Evolutionary conservation across 768 basidiomycete species (phyloP).

Genomic region (Dentipellis fragilis): DNA sequence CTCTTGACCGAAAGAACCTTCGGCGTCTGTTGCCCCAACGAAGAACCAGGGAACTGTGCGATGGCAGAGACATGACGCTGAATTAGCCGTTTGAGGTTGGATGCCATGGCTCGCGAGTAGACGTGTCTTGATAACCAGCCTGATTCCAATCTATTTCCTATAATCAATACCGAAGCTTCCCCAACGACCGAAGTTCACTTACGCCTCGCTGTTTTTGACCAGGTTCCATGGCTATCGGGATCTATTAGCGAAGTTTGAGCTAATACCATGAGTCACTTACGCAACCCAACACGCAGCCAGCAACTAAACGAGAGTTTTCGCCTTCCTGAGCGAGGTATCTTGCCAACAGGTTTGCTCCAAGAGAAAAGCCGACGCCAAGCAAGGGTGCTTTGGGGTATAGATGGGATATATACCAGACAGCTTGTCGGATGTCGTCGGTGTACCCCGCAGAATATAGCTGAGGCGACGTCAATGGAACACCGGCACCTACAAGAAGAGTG

Average conservation of each 20-base stretch:
- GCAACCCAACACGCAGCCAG: constrained; percentile 65
- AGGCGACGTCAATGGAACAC: constrained; percentile 70
- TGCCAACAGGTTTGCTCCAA: constrained; percentile 87
- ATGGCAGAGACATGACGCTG: constrained; percentile 39
- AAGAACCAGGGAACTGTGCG: constrained; percentile 39
- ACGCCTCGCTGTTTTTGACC: constrained; percentile 26
- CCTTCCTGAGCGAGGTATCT: constrained; percentile 86
- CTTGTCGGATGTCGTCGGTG: constrained; percentile 82
- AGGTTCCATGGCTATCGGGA: constrained; percentile 41
- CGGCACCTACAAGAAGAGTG: constrained; percentile 51
- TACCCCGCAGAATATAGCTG: constrained; percentile 84
- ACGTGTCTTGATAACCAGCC: constrained; percentile 49
- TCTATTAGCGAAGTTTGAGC: constrained; percentile 2
- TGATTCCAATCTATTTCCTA: constrained; percentile 35
- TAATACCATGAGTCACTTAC: constrained; percentile 33
- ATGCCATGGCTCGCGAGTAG: constrained; percentile 74
- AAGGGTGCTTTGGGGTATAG: constrained; percentile 73
- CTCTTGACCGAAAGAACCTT: constrained; percentile 37
- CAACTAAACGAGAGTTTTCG: constrained; percentile 43
- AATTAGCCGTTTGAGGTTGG: constrained; percentile 54
- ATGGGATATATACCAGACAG: constrained; percentile 64
- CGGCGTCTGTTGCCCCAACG: constrained; percentile 37
- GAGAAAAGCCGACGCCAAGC: constrained; percentile 84
- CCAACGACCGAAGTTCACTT: constrained; percentile 9
- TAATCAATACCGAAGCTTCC: constrained; percentile 8